Base-by-base conservation (phyloP, 371 early-diverging fungal genomes). In the Rhizopus stolonifer region DNA sequence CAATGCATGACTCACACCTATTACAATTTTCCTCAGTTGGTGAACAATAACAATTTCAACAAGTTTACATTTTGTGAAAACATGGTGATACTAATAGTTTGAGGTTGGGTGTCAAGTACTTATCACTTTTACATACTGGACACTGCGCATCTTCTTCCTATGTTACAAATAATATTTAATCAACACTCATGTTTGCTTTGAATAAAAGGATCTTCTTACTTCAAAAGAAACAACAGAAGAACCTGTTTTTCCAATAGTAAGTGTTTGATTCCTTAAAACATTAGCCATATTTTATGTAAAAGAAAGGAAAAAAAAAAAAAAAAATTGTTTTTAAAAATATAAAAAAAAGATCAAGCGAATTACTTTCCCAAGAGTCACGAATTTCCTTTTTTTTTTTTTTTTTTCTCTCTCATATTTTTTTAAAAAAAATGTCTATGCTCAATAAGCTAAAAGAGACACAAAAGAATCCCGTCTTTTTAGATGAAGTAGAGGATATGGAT, bases 41-140 rank as follows among this genome's bases (percentile, higher is more conserved):
- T n/a, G n/a, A n/a, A n/a, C n/a, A n/a, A n/a, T n/a, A n/a, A n/a
- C n/a, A n/a, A n/a, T n/a, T n/a, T 26, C 8, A 25, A 6, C n/a
- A 26, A 34, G 10, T 29, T 54, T 83, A 94, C 93, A 98, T 91
- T 72, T 92, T 96, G 78, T 99, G 99, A 65, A 94, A 97, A 70
- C 99, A 99, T 15, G 97, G 95, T 40, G 93, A 91, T 17, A 97
- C 96, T 31, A 94, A 84, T 19, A 99, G 81, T 62, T 88, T 89
- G 76, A 99, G 86, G 58, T 84, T 83, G 13, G 94, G 95, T 58
- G 95, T 96, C 38, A 99, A 81, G 74, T 95, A 98, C 46, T 94
- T 85, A 64, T 94, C 92, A 56, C 91, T 91, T 61, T 91, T 91
- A 74, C 99, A 99, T 5, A 95, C 90, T 18, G 98, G 99, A 58